Percentiles rank a stretch among this genome's conserved stretches.
phyloP scores from a whole-genome alignment of 2,329 filamentous ascomycete species.

The Colletotrichum euphorbiae region DNA sequence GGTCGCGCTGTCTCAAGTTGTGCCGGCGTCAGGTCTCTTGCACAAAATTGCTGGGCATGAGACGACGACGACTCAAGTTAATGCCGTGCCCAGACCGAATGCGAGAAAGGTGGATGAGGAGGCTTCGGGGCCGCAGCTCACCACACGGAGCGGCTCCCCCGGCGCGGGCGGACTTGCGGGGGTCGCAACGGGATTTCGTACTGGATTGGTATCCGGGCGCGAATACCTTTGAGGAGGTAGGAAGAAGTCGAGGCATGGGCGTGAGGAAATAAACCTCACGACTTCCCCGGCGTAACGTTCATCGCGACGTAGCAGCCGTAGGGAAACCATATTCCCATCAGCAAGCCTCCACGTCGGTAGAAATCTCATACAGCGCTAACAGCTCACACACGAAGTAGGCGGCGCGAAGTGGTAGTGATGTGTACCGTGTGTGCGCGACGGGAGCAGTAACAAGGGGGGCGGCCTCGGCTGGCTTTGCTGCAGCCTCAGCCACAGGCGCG shows the following conservation, averaged over 20 bases:
- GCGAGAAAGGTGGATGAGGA: slow-evolving; percentile 6
- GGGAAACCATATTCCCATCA: neutral
- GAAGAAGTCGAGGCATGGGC: neutral
- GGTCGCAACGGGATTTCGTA: slow-evolving; percentile 3
- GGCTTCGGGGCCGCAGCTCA: slow-evolving; percentile 4
- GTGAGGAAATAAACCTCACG: slow-evolving; percentile 6
- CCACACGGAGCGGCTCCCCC: neutral
- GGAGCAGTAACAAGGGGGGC: neutral
- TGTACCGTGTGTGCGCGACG: slow-evolving; percentile 17
- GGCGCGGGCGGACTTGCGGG: slow-evolving; percentile 17
- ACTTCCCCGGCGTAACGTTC: neutral
- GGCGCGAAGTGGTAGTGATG: neutral
- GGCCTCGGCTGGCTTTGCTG: slow-evolving; percentile 18
- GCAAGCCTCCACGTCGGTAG: neutral
- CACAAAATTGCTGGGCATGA: slow-evolving; percentile 13
- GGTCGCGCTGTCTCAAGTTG: slow-evolving; percentile 13
- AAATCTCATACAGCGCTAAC: neutral
- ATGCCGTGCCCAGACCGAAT: neutral
- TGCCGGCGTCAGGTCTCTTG: slow-evolving; percentile 7
- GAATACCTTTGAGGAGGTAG: neutral
- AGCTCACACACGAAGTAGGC: neutral
- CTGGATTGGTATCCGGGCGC: slow-evolving; percentile 9
- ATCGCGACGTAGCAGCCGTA: no score
- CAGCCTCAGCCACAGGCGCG: slow-evolving; percentile 29
- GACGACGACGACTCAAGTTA: no score